A percentile compares a stretch with the other conserved stretches of the same genome.
These are phyloP conservation scores for Thymus mandschuricus DNA, from an alignment of 257 asterid species.

Conservation along the genomic window DNA sequence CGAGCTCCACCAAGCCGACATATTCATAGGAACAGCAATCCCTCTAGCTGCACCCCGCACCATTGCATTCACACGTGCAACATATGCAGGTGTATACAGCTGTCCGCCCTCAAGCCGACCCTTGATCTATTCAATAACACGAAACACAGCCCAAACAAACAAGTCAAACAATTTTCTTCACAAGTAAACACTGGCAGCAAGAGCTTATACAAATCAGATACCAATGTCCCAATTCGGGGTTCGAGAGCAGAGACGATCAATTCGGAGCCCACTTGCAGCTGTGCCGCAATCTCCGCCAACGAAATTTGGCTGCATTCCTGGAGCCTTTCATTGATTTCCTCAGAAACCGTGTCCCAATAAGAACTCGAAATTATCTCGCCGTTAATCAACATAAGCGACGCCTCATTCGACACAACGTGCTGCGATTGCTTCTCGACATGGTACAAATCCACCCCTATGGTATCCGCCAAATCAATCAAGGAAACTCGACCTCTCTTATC, in stretches of 20 bases:
- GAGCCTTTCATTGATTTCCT: conserved; percentile 92
- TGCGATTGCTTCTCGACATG: conserved; percentile 88
- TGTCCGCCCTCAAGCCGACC: conserved; percentile 99
- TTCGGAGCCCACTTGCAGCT: conserved; percentile 92
- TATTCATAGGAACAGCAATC: conserved; percentile 81
- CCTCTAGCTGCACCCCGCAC: conserved; percentile 99
- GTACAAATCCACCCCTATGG: conserved; percentile 76
- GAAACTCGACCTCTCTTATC: conserved; percentile 76
- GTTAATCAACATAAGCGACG: conserved; percentile 75
- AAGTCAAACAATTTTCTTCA: conserved; percentile 21
- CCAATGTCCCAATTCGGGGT: conserved; percentile 91
- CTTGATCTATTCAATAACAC: conserved; percentile 61
- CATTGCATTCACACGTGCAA: conserved; percentile 91
- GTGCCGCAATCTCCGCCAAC: conserved; percentile 92
- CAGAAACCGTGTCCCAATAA: conserved; percentile 88
- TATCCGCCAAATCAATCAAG: conserved; percentile 81
- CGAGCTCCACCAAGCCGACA: conserved; percentile 85
- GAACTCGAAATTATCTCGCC: conserved; percentile 84
- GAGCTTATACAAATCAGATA: conserved; percentile 31
- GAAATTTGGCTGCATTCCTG: conserved; percentile 98
- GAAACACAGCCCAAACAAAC: conserved; percentile 23
- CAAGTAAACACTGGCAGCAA: background rate
- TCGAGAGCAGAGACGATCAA: conserved; percentile 71
- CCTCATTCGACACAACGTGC: conserved; percentile 65
- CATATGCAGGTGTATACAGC: conserved; percentile 96